Percentiles rank a stretch among this genome's conserved stretches.
Conservation (phyloP, 2,329 filamentous ascomycete genomes). For the Colletotrichum sp. region DNA sequence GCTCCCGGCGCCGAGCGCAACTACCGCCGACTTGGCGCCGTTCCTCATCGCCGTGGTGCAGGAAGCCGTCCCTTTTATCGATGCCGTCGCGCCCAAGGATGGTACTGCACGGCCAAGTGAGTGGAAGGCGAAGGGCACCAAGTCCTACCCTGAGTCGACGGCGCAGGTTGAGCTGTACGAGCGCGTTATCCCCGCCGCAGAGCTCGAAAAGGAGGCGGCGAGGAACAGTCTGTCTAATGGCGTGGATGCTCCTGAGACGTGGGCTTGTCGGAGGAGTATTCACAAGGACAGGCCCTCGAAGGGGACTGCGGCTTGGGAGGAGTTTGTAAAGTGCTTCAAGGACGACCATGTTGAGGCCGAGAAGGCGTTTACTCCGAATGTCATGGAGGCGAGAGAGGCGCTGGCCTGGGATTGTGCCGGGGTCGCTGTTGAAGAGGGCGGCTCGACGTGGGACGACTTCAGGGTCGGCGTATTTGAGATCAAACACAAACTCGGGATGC, state of each 20-base stretch:
- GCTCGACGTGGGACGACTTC: slow-evolving; percentile 50
- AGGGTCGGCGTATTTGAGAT: slow-evolving; percentile 65
- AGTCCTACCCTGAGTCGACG: slow-evolving; percentile 51
- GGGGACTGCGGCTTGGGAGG: slow-evolving; percentile 66
- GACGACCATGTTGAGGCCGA: slow-evolving; percentile 47
- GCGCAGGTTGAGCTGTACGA: slow-evolving; percentile 60
- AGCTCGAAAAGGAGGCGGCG: slow-evolving; percentile 43
- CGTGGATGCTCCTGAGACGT: slow-evolving; percentile 51
- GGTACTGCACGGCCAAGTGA: slow-evolving; percentile 33
- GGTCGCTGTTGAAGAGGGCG: slow-evolving; percentile 41
- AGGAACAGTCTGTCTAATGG: slow-evolving; percentile 31
- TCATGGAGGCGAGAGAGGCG: slow-evolving; percentile 37
- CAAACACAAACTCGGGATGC: slow-evolving; percentile 60
- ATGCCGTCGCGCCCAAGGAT: slow-evolving; percentile 52
- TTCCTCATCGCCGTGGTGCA: slow-evolving; percentile 58
- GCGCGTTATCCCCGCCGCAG: slow-evolving; percentile 49
- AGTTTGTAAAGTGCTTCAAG: slow-evolving; percentile 67
- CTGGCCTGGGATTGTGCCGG: slow-evolving; percentile 51
- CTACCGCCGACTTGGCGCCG: slow-evolving; percentile 47
- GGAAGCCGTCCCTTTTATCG: slow-evolving; percentile 66
- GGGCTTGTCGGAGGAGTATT: slow-evolving; percentile 67
- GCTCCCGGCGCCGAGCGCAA: slow-evolving; percentile 47
- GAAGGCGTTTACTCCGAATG: slow-evolving; percentile 42
- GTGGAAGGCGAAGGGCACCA: slow-evolving; percentile 59
- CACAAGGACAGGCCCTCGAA: slow-evolving; percentile 57